Base-by-base conservation (phyloP, 2,329 filamentous ascomycete species). In the Rachicladosporium sp. region DNA sequence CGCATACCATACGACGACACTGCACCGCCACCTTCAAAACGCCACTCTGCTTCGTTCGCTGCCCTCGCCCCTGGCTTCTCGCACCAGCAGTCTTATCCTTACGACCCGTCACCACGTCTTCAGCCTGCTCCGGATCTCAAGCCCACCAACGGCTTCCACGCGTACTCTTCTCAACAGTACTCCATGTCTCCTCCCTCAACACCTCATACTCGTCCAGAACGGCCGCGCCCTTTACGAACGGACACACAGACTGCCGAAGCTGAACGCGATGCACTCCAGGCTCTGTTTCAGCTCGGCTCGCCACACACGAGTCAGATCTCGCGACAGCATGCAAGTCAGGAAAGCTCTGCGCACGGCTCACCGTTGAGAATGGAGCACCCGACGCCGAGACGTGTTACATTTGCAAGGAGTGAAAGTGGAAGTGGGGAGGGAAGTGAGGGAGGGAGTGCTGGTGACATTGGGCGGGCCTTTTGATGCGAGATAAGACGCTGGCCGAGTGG, bases 231-330 rank as follows among this genome's bases (percentile, higher is more conserved):
- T 10, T 62, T 82, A 4, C 77, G 78, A 44, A 82, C 80, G 23
- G 78, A 79, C 1, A 79, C 78, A 41, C 79, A 83, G 46, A 77
- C 76, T 13, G 65, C 74, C 6, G 74, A 82, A 45, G 68, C 67
- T 37, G 84, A 91, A 54, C 82, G 87, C 53, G 84, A 89, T 51
- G 84, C 84, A 4, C 77, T 89, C 35, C 83, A 88, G 54, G 81
- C 82, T 1, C 62, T 91, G 15, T 66, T 89, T 19, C 87, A 88
- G 53, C 82, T 91, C 76, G 86, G 82, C 52, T 56, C 52, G 32
- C 55, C 55, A 15, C 52, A 53, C 32, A 46, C 44, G n/a, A 51
- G 50, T 2, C 51, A 54, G 31, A 84, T 48, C 12, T 37, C 46
- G n/a, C 44, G 43, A 29, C 40, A 38, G 13, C 35, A 43, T 35